These are phyloP conservation scores for Davidsoniella australis DNA, from an alignment of 2,329 filamentous ascomycete species.

Conservation along the genomic window DNA sequence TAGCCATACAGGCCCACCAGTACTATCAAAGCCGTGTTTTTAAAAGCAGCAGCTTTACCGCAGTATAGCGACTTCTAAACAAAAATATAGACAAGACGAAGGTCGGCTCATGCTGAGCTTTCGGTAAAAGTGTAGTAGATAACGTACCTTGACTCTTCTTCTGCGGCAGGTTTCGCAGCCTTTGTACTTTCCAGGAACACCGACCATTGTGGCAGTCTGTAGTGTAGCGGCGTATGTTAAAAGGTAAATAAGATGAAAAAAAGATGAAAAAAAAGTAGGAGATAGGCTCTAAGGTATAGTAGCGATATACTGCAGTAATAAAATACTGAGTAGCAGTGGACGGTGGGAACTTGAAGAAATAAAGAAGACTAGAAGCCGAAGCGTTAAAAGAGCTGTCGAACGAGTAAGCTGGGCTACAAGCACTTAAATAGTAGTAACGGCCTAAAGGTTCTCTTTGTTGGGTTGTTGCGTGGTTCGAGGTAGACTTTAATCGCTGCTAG, in stretches of 20 bases:
- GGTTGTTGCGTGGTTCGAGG: too few species aligned
- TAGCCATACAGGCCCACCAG: too few species aligned
- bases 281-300: too few species aligned
- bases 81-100: too few species aligned
- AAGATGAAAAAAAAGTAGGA: background rate
- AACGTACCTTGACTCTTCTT: slow-evolving; percentile 39
- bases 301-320: background rate
- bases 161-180: slow-evolving; percentile 45
- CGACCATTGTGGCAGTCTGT: slow-evolving; percentile 30
- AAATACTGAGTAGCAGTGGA: background rate
- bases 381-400: background rate
- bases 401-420: background rate
- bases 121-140: background rate
- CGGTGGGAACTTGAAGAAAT: background rate
- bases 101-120: too few species aligned
- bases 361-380: background rate
- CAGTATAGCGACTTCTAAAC: too few species aligned
- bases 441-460: too few species aligned
- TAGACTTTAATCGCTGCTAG: too few species aligned
- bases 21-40: too few species aligned
- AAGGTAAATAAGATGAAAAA: background rate
- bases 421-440: too few species aligned
- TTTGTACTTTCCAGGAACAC: slow-evolving; percentile 46
- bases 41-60: too few species aligned
- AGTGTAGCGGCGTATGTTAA: background rate